Evolutionary conservation across 495 filamentous ascomycete species (phyloP).

Genomic region (Penicillium mononematosum): DNA sequence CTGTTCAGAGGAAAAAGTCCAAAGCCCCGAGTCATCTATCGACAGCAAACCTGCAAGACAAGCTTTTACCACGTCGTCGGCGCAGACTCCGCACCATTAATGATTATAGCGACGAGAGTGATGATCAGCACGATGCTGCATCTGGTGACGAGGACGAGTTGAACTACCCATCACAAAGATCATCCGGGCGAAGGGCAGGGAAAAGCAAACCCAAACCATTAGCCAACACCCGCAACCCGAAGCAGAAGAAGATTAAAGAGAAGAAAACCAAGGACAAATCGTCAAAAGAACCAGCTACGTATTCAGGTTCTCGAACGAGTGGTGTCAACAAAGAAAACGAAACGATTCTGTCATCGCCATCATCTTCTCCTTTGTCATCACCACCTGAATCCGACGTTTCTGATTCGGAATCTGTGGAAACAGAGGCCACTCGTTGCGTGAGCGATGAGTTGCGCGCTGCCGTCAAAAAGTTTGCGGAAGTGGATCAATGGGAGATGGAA

Average conservation of each 20-base stretch:
- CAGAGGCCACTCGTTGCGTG: constrained; percentile 18
- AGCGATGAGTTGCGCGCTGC: constrained; percentile 42
- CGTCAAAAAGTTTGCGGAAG: constrained; percentile 60
- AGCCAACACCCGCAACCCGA: constrained; percentile 17
- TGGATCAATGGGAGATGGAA: constrained; percentile 72
- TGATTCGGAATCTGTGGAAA: constrained; percentile 25
- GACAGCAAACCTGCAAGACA: constrained; percentile 48
- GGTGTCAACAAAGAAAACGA: constrained; percentile 36
- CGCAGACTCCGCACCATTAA: constrained; percentile 20
- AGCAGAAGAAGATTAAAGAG: constrained; percentile 12
- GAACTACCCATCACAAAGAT: constrained; percentile 29
- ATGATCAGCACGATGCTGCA: constrained; percentile 32
- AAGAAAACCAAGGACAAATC: constrained; percentile 9
- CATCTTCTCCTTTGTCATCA: constrained; percentile 44
- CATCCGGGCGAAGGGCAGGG: constrained; percentile 21
- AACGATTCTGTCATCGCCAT: constrained; percentile 29
- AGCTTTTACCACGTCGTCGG: constrained; percentile 46
- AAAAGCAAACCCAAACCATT: constrained; percentile 22
- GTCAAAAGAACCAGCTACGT: constrained; percentile 4
- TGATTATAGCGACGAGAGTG: constrained; percentile 34
- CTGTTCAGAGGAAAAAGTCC: constrained; percentile 27
- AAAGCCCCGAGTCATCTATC: constrained; percentile 40
- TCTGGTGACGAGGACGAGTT: constrained; percentile 46
- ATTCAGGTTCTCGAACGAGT: constrained; percentile 16
- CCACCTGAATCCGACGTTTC: constrained; percentile 37